phyloP scores from a whole-genome alignment of 192 early-diverging fungal genomes.

The Rhizophlyctis rosea region DNA sequence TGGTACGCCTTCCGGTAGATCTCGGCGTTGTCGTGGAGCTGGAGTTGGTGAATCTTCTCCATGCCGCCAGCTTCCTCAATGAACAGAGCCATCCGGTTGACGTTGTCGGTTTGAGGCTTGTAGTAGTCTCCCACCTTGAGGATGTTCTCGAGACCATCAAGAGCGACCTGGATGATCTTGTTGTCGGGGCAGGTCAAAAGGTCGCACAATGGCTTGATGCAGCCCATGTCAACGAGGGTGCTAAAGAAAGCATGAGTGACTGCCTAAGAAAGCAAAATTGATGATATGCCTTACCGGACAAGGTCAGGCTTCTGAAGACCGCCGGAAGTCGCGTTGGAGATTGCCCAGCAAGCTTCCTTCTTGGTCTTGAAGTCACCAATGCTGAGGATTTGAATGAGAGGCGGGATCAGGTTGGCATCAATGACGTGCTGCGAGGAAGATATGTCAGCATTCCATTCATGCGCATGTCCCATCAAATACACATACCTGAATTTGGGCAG shows the following conservation, averaged over 20 bases:
- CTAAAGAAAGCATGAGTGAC: background rate
- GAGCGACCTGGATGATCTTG: slow-evolving; percentile 95
- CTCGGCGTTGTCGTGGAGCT: slow-evolving; percentile 92
- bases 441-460: too few relatives aligned
- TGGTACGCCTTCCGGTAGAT: slow-evolving; percentile 95
- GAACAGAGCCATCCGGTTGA: slow-evolving; percentile 84
- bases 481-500: slow-evolving; percentile 73
- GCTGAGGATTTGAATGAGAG: slow-evolving; percentile 79
- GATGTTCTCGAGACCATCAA: slow-evolving; percentile 97
- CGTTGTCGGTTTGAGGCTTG: slow-evolving; percentile 53
- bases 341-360: slow-evolving; percentile 99
- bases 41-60: slow-evolving; percentile 92
- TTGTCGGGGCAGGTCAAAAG: slow-evolving; percentile 86
- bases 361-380: slow-evolving; percentile 96
- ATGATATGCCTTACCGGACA: slow-evolving; percentile 60
- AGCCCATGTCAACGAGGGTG: slow-evolving; percentile 84
- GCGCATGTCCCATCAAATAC: too few relatives aligned
- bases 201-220: slow-evolving; percentile 94
- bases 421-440: slow-evolving; percentile 71
- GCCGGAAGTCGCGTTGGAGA: slow-evolving; percentile 97
- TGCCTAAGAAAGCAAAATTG: slow-evolving; percentile 2
- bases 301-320: slow-evolving; percentile 83
- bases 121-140: slow-evolving; percentile 93
- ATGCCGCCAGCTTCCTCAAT: slow-evolving; percentile 95
- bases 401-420: slow-evolving; percentile 91